These are phyloP conservation scores for Inga oerstediana DNA, from an alignment of 306 rosid species.

Conservation along the genomic window DNA sequence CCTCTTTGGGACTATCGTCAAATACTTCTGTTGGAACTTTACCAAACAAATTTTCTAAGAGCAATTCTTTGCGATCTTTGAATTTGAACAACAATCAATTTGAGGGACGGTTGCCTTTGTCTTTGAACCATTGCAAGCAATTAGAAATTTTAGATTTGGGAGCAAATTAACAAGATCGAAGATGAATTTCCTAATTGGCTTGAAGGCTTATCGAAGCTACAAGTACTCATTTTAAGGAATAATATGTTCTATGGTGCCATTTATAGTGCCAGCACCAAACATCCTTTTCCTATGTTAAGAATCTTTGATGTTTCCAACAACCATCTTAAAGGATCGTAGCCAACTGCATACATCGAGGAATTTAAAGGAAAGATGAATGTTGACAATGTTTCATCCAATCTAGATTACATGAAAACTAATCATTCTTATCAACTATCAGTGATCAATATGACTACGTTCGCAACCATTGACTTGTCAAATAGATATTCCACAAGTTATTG, in stretches of 20 bases:
- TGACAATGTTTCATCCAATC: no score
- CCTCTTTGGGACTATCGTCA: neutral
- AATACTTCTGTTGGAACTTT: neutral
- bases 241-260: constrained; percentile 39
- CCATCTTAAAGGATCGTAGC: constrained; percentile 27
- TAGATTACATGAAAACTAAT: neutral
- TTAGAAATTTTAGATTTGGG: constrained; percentile 43
- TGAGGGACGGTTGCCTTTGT: constrained; percentile 34
- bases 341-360: constrained; percentile 8
- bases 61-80: constrained; percentile 1
- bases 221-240: constrained; percentile 39
- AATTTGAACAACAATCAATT: constrained; percentile 32
- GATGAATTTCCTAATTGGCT: constrained; percentile 36
- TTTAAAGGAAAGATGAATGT: constrained; percentile 33
- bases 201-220: constrained; percentile 26
- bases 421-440: neutral
- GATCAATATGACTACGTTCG: neutral
- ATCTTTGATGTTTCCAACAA: constrained; percentile 43
- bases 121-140: constrained; percentile 9
- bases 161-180: constrained; percentile 12
- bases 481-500: constrained; percentile 38
- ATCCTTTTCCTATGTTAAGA: constrained; percentile 19
- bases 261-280: neutral
- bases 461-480: constrained; percentile 28
- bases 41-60: neutral